Conservation (phyloP, 2,329 filamentous ascomycete genomes). For the Ophiostoma triangulosporum region DNA sequence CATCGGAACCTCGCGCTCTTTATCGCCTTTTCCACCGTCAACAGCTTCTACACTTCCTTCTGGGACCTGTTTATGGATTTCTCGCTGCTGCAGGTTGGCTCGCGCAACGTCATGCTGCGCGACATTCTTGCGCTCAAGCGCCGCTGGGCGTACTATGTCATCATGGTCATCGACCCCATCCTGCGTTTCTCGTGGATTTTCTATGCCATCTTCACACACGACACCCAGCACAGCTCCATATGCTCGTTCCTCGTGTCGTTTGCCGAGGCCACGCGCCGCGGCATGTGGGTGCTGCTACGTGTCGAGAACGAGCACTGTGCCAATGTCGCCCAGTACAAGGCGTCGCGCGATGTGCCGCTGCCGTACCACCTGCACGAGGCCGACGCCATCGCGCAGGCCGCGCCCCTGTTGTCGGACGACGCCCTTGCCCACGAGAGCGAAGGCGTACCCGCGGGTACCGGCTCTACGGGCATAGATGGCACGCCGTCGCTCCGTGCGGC, state of each 20-base stretch:
- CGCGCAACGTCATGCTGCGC: conserved; percentile 55
- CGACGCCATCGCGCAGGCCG: conserved; percentile 5
- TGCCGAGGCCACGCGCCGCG: conserved; percentile 69
- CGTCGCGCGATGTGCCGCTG: conserved; percentile 72
- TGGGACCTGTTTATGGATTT: conserved; percentile 98
- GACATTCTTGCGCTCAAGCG: conserved; percentile 68
- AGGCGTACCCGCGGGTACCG: neutral
- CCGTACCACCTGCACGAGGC: conserved; percentile 52
- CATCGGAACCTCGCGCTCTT: conserved; percentile 53
- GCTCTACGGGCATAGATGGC: conserved; percentile 13
- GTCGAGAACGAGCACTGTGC: conserved; percentile 97
- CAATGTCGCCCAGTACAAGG: conserved; percentile 82
- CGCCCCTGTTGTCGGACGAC: conserved; percentile 7
- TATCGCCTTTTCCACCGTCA: conserved; percentile 67
- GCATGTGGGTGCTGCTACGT: conserved; percentile 83
- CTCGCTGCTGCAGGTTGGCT: conserved; percentile 68
- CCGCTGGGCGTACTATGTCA: conserved; percentile 71
- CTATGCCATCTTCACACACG: conserved; percentile 69
- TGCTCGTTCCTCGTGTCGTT: conserved; percentile 69
- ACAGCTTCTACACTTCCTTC: conserved; percentile 69
- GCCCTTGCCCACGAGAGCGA: neutral
- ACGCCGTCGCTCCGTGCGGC: neutral
- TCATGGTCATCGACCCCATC: conserved; percentile 72
- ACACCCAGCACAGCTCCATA: conserved; percentile 70
- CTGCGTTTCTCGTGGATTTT: conserved; percentile 91